Evolutionary conservation across 2,329 filamentous ascomycete genomes (phyloP), one percentile per base, ranked within the genome.

Genomic region (Scedosporium boydii): DNA sequence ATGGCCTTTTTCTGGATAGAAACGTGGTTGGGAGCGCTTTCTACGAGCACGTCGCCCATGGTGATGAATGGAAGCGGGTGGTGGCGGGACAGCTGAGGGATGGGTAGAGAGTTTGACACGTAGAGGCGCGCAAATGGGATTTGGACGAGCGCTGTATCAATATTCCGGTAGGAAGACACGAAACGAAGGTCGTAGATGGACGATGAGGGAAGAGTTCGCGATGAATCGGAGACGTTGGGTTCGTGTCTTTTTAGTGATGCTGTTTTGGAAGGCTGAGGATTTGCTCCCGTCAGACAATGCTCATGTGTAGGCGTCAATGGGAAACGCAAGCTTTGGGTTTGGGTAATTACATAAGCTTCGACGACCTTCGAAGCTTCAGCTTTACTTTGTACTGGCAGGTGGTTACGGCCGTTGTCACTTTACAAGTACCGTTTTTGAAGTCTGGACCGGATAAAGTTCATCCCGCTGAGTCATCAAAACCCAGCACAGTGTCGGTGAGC

Each of bases 11-110:
- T 93, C 78, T 92, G 89, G 75, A 89, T 87, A 73, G 87, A 83
- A 76, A 87, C 80, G 68, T 82, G 84, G 82, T 86, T 89, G 74
- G 83, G 82, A 72, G 91, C 87, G 78, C 84, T 92, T 78, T 96
- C 91, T 73, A 96, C 86, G 71, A 89, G 83, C 74, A 91, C 85
- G 81, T 96, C 91, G 76, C 87, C 93, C 93, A 97, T 97, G 48
- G 73, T 82, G 58, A 23, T 41, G 59, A 57, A 38, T 16, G 46
- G 21, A 46, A 51, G 42, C 18, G 29, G n/a, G 6, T 27, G 44
- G 6, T n/a, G 6, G n/a, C 10, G 10, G 34, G 4, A 38, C 10
- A 51, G 46, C 16, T 18, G 46, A 56, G 44, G 2, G 44, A 21
- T n/a, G n/a, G 21, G 5, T 18, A 12, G 44, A 2, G 21, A 48